Base-by-base conservation (phyloP, 1,284 basidiomycete genomes). In the Athelia psychrophila region DNA sequence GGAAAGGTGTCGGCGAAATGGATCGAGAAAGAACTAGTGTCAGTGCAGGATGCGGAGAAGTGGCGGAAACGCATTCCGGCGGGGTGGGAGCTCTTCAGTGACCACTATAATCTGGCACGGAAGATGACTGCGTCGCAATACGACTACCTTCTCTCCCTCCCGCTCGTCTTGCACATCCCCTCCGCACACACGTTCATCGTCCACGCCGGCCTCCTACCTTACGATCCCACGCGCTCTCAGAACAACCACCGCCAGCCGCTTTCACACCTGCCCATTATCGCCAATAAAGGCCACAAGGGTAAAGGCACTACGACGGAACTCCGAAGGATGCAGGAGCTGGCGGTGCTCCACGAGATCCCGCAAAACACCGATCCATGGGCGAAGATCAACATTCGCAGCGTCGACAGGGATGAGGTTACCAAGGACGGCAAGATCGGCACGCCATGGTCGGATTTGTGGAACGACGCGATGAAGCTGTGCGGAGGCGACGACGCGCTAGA, bases 121-220 rank as follows among this genome's bases (percentile, higher is more conserved):
- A 74, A 74, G 25, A 78, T 95, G 73, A 71, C 81, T 13, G 60
- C 63, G 18, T 69, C 66, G 1, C 78, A 94, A 38, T 88, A 83
- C 53, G 61, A 72, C 20, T 96, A 93, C 65, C 75, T 96, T 35
- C 66, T 78, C 33, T 71, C 77, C 9, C 71, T 93, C 0, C 93
- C 94, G 1, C 70, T 93, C 27, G 76, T 81, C 48, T 71, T 95
- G 2, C 84, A 94, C 62, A 68, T 91, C n/a, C 90, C 92, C 0
- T 78, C 78, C 1, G 77, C 90, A 5, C 90, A 94, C 62, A 71
- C 84, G 2, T 86, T 86, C 69, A 76, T 95, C 51, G 91, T 88
- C 1, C 93, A 97, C 61, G 93, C 86, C 2, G 93, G 93, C 3
- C 60, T 97, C 18, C 75, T 95, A 2, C 79, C 92, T 0, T 79